Evolutionary conservation across 2,329 filamentous ascomycete species (phyloP), one percentile per base, ranked within the genome.

Genomic region (Lachnellula subtilissima): DNA sequence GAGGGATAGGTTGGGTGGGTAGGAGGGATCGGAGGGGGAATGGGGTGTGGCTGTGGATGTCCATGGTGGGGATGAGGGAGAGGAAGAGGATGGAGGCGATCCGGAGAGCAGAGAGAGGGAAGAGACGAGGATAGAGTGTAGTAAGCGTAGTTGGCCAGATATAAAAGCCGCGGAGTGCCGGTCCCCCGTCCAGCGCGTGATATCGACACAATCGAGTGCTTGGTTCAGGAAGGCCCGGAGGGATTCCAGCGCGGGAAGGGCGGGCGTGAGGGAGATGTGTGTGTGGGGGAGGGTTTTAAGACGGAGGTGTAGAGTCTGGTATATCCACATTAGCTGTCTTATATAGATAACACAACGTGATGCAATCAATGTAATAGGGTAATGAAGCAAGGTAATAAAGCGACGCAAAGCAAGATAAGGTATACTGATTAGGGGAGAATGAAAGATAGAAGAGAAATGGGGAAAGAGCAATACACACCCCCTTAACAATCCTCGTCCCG

Each of bases 401-500:
- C 35, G 43, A 23, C 45, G 45, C 32, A 11, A 49, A 15, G 15
- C 22, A 7, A 25, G 48, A 14, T 39, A 14, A 25, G 12, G 49
- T 17, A 11, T 19, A 19, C 19, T 12, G 11, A 22, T 22, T 25
- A 17, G 48, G 8, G 4, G 22, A 5, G 22, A 52, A 23, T 8
- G 12, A n/a, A 25, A 17, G 17, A 25, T n/a, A 35, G 50, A 25
- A 39, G 8, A 36, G 12, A 47, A 43, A 14, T 14, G 39, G 23
- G 39, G 32, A 79, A 22, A 4, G 22, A 22, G 22, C 22, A 22
- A 22, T 22, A 22, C 86, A 65, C 78, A 92, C 89, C 63, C 91
- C 93, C 71, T 96, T 96, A 61, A 96, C 87, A 61, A 99, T 87
- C 51, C 88, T 85, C n/a, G 90, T 90, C 40, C 94, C 94, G 37